Evolutionary conservation across 1,139 yeast genomes (phyloP).

Genomic region (Yamadazyma membranifaciens): DNA sequence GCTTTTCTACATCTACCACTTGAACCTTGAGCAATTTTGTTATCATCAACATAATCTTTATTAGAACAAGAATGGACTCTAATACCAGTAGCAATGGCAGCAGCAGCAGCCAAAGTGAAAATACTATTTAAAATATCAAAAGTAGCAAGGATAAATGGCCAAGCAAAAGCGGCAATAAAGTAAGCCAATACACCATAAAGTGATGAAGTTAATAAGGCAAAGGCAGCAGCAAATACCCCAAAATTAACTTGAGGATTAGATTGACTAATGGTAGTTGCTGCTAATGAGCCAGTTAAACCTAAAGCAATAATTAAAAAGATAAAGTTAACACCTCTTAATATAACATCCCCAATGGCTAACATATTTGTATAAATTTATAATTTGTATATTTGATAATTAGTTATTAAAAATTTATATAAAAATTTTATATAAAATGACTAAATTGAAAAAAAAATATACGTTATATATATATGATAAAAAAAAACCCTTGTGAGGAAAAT

Average conservation of each 20-base stretch:
- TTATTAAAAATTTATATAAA: background rate
- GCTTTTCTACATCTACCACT: constrained; percentile 89
- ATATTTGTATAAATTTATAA: constrained; percentile 19
- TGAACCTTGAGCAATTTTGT: constrained; percentile 74
- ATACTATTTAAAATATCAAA: constrained; percentile 86
- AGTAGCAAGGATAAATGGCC: constrained; percentile 74
- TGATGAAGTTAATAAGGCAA: constrained; percentile 76
- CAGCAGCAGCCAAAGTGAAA: constrained; percentile 91
- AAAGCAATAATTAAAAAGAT: constrained; percentile 71
- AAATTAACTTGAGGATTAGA: constrained; percentile 84
- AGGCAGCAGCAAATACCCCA: constrained; percentile 82
- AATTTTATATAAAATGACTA: too few species aligned
- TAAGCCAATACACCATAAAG: constrained; percentile 78
- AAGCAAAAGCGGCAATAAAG: constrained; percentile 76
- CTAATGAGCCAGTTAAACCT: constrained; percentile 83
- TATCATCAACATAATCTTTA: constrained; percentile 57
- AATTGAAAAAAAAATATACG: too few species aligned
- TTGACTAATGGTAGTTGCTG: constrained; percentile 58
- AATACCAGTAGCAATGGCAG: constrained; percentile 89
- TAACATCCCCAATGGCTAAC: constrained; percentile 72
- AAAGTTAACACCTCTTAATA: constrained; percentile 73
- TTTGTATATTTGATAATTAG: constrained; percentile 1
- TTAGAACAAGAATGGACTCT: constrained; percentile 83
- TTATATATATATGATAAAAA: too few species aligned
- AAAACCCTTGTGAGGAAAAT: too few species aligned